Conservation (phyloP, 345 rosid genomes). For the Mercurialis annua region DNA sequence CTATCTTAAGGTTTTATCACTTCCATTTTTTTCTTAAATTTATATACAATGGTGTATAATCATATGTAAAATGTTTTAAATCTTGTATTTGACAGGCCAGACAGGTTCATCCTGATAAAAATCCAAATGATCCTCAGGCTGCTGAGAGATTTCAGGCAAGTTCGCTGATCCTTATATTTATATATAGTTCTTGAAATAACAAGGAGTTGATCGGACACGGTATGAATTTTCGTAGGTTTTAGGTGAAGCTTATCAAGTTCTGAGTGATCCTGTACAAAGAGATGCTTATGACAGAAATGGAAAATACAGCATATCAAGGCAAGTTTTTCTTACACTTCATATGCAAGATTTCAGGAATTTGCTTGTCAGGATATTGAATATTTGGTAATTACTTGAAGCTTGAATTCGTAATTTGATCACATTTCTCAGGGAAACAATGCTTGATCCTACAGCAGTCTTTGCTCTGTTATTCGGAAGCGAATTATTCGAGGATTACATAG, state of each 20-base stretch:
- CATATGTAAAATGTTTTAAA: too few species aligned
- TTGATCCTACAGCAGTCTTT: conserved; percentile 83
- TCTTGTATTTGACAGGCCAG: conserved; percentile 45
- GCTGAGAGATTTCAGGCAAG: conserved; percentile 71
- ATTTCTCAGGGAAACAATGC: conserved; percentile 64
- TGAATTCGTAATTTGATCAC: not conserved
- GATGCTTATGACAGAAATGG: conserved; percentile 63
- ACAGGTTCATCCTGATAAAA: conserved; percentile 82
- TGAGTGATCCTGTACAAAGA: conserved; percentile 63
- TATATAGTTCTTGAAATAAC: not conserved
- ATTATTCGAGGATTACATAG: conserved; percentile 85
- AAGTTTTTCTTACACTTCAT: not conserved
- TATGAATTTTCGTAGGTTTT: conserved; percentile 40
- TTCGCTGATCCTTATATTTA: not conserved
- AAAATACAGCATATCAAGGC: conserved; percentile 52
- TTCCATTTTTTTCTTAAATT: not conserved
- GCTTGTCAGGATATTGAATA: not conserved
- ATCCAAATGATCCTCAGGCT: conserved; percentile 64
- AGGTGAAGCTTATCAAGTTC: conserved; percentile 72
- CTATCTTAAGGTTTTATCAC: conserved; percentile 51
- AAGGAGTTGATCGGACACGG: not conserved
- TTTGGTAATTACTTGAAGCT: not conserved
- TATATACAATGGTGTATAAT: too few species aligned
- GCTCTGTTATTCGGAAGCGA: conserved; percentile 97
- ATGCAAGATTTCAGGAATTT: not conserved